Evolutionary conservation across 805 yeast genomes (phyloP).

Genomic region (Lachancea cidri): DNA sequence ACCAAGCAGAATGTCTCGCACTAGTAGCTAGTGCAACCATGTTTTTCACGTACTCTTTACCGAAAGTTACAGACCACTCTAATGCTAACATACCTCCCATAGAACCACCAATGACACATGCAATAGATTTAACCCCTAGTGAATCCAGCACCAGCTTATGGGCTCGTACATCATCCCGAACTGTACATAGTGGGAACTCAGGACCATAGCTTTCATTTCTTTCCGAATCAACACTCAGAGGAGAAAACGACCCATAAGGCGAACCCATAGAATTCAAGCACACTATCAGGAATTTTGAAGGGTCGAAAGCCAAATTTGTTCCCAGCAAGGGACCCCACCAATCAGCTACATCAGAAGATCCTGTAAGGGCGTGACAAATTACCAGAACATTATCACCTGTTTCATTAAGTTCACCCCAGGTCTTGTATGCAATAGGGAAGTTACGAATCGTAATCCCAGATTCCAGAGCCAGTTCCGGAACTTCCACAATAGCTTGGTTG

Average conservation of each 20-base stretch:
- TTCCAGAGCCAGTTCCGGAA: slow-evolving; percentile 72
- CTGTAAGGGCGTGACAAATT: slow-evolving; percentile 95
- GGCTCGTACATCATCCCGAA: slow-evolving; percentile 84
- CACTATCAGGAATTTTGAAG: slow-evolving; percentile 75
- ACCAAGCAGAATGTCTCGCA: slow-evolving; percentile 96
- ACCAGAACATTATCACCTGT: slow-evolving; percentile 71
- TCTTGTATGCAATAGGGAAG: slow-evolving; percentile 91
- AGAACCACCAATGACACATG: slow-evolving; percentile 91
- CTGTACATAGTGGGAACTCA: slow-evolving; percentile 87
- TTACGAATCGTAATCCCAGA: slow-evolving; percentile 66
- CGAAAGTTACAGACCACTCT: slow-evolving; percentile 67
- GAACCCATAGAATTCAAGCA: slow-evolving; percentile 93
- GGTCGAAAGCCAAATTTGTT: slow-evolving; percentile 77
- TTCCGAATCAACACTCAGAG: slow-evolving; percentile 72
- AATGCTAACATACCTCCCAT: slow-evolving; percentile 98
- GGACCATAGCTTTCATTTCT: slow-evolving; percentile 85
- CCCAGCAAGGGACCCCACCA: slow-evolving; percentile 99
- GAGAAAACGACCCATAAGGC: slow-evolving; percentile 94
- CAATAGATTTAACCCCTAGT: slow-evolving; percentile 71
- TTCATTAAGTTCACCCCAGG: slow-evolving; percentile 85
- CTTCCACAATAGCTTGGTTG: slow-evolving; percentile 70
- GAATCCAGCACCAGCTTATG: slow-evolving; percentile 75
- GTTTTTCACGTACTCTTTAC: slow-evolving; percentile 62
- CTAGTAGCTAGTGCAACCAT: slow-evolving; percentile 87
- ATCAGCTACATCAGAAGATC: slow-evolving; percentile 90